Percentiles rank a stretch among this genome's conserved stretches.
These are phyloP conservation scores for Colletotrichum gloeosporioides DNA, from an alignment of 2,329 filamentous ascomycete species.

Conservation along the genomic window DNA sequence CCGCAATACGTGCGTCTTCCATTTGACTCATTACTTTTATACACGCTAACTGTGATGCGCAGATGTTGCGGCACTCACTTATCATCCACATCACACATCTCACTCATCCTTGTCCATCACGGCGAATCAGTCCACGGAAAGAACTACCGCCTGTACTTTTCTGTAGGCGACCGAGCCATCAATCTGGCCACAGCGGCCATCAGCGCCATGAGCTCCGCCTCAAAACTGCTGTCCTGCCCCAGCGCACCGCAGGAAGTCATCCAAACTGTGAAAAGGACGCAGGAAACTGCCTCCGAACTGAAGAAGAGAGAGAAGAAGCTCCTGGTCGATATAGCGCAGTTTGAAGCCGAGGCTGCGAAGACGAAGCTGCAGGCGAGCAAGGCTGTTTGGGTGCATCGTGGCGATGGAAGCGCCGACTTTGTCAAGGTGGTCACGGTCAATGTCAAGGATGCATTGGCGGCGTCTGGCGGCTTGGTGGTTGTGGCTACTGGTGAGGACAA, in stretches of 20 bases:
- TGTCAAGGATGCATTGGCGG: constrained; percentile 25
- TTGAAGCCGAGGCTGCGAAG: constrained; percentile 29
- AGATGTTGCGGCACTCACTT: constrained; percentile 37
- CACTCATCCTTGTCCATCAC: constrained; percentile 31
- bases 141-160: constrained; percentile 35
- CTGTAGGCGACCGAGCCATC: constrained; percentile 31
- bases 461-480: constrained; percentile 22
- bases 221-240: constrained; percentile 29
- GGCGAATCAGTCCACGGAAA: constrained; percentile 34
- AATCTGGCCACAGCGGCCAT: constrained; percentile 26
- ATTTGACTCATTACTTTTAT: not conserved
- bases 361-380: constrained; percentile 16
- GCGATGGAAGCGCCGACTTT: constrained; percentile 31
- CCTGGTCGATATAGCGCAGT: constrained; percentile 31
- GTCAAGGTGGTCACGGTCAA: constrained; percentile 31
- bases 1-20: constrained; percentile 29
- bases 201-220: constrained; percentile 26
- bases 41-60: not conserved
- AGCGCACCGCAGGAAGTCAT: constrained; percentile 27
- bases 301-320: constrained; percentile 31
- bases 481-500: constrained; percentile 31
- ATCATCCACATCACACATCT: constrained; percentile 33
- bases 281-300: constrained; percentile 23
- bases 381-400: constrained; percentile 28
- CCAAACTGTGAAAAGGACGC: constrained; percentile 13